phyloP scores from a whole-genome alignment of 306 rosid genomes.

The Sicyos baderoa region DNA sequence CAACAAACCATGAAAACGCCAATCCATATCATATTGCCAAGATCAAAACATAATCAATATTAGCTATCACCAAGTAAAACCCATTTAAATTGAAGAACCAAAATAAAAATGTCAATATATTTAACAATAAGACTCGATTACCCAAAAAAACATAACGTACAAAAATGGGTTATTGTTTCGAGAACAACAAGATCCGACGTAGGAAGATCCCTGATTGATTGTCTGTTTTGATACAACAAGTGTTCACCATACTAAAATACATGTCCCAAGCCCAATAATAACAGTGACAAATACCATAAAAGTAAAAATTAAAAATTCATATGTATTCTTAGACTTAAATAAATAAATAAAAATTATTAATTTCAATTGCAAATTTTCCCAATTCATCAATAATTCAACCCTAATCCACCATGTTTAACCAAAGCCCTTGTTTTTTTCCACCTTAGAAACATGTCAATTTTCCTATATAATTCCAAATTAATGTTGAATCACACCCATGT shows the following conservation, averaged over 20 bases:
- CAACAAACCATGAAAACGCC: too few species aligned
- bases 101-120: too few species aligned
- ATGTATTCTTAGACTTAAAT: too few species aligned
- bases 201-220: neutral
- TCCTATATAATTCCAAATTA: neutral
- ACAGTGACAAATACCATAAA: constrained; percentile 8
- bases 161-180: neutral
- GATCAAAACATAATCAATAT: too few species aligned
- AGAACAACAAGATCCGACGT: neutral
- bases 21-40: too few species aligned
- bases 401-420: neutral
- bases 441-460: too few species aligned
- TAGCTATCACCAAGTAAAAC: neutral
- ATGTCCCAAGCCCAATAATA: constrained; percentile 12
- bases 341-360: too few species aligned
- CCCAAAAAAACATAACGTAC: too few species aligned
- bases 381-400: too few species aligned
- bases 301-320: neutral
- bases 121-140: neutral
- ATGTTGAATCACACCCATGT: neutral
- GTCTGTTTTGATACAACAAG: neutral
- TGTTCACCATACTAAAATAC: neutral
- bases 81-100: neutral
- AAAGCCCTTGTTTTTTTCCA: neutral
- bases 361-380: too few species aligned